A percentile compares a stretch with the other conserved stretches of the same genome.
phyloP scores from a whole-genome alignment of 2,329 filamentous ascomycete species.

The Stagonosporopsis cucurbitacearum region DNA sequence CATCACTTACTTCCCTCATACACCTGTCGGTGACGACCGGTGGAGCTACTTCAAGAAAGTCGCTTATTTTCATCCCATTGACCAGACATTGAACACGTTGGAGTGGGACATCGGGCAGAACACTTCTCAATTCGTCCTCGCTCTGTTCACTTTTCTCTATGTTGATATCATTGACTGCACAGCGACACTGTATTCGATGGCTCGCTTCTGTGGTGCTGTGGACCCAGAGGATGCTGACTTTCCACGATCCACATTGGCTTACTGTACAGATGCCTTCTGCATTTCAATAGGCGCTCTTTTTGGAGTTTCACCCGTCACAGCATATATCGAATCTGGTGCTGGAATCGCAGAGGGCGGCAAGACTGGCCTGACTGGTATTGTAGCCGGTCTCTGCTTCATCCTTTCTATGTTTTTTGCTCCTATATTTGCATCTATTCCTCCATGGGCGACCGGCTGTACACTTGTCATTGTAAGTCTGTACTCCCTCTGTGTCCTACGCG shows the following conservation, averaged over 20 bases:
- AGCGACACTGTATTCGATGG: slow-evolving; percentile 88
- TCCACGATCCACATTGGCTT: slow-evolving; percentile 81
- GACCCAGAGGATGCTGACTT: slow-evolving; percentile 85
- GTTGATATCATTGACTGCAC: slow-evolving; percentile 90
- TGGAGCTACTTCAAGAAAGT: slow-evolving; percentile 90
- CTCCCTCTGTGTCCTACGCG: neutral
- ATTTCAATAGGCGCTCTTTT: slow-evolving; percentile 83
- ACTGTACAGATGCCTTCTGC: slow-evolving; percentile 81
- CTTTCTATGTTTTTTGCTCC: slow-evolving; percentile 88
- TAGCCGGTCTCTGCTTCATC: slow-evolving; percentile 83
- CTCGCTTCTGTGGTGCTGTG: slow-evolving; percentile 79
- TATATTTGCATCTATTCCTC: slow-evolving; percentile 87
- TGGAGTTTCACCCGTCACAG: slow-evolving; percentile 80
- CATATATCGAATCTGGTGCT: slow-evolving; percentile 85
- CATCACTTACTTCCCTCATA: slow-evolving; percentile 82
- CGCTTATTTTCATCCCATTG: slow-evolving; percentile 78
- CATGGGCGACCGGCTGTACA: slow-evolving; percentile 87
- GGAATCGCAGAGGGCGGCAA: slow-evolving; percentile 87
- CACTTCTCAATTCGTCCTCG: slow-evolving; percentile 77
- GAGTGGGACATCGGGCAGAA: slow-evolving; percentile 73
- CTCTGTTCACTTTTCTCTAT: slow-evolving; percentile 88
- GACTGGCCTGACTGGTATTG: slow-evolving; percentile 80
- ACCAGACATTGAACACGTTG: slow-evolving; percentile 71
- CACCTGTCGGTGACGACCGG: slow-evolving; percentile 66
- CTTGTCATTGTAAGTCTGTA: slow-evolving; percentile 69